Conservation (phyloP, 352 stramenopile species). For the Globisporangium canariense region DNA sequence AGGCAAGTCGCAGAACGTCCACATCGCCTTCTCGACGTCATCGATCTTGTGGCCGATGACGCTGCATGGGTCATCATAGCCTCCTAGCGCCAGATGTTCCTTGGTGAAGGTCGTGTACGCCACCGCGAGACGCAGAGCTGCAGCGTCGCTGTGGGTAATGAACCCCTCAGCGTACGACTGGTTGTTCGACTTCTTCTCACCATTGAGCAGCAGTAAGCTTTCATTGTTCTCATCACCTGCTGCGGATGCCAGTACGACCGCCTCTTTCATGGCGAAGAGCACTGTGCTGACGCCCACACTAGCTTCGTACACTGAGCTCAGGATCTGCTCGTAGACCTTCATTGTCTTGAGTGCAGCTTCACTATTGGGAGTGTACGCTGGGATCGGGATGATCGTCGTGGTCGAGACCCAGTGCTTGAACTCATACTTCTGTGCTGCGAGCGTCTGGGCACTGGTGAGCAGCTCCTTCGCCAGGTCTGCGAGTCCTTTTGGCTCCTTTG, state of each 20-base stretch:
- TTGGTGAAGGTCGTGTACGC: constrained; percentile 25
- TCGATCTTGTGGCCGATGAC: constrained; percentile 34
- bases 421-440: constrained; percentile 42
- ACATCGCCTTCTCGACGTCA: constrained; percentile 53
- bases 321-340: constrained; percentile 29
- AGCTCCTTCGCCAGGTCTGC: constrained; percentile 39
- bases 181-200: constrained; percentile 8
- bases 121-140: constrained; percentile 30
- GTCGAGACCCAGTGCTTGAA: constrained; percentile 66
- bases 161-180: constrained; percentile 32
- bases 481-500: constrained; percentile 17
- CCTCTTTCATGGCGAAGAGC: constrained; percentile 51
- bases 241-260: constrained; percentile 20
- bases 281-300: constrained; percentile 51
- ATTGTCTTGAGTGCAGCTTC: neutral
- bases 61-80: constrained; percentile 17
- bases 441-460: constrained; percentile 23
- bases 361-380: neutral
- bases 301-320: constrained; percentile 37
- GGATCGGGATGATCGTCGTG: constrained; percentile 37
- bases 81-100: neutral
- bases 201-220: neutral
- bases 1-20: constrained; percentile 52
- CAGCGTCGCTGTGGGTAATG: constrained; percentile 43
- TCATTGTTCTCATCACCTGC: neutral